A percentile compares a stretch with the other conserved stretches of the same genome.
phyloP scores from a whole-genome alignment of 2,329 filamentous ascomycete species.

The Xylaria arbuscula region DNA sequence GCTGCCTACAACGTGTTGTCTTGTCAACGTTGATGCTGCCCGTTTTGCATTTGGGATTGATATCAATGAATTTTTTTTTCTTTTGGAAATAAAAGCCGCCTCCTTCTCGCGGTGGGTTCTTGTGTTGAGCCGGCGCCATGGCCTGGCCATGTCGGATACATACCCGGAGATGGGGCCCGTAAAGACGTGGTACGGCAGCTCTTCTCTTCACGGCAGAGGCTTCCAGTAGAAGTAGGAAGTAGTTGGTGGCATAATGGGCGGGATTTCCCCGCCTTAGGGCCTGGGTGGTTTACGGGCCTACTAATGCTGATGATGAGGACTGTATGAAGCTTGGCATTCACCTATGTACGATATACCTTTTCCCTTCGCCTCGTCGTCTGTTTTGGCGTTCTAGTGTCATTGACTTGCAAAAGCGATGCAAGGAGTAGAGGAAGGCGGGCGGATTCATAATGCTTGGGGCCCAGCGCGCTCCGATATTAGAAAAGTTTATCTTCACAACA shows the following conservation, averaged over 20 bases:
- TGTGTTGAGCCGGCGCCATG: too few relatives aligned
- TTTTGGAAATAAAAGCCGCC: slow-evolving; percentile 19
- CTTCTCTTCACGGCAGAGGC: slow-evolving; percentile 5
- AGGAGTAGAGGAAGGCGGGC: slow-evolving; percentile 39
- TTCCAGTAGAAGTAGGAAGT: not conserved
- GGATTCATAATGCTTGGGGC: slow-evolving; percentile 23
- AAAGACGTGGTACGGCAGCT: not conserved
- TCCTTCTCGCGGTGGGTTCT: not conserved
- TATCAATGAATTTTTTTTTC: slow-evolving; percentile 33
- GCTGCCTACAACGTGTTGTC: slow-evolving; percentile 32
- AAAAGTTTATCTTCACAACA: slow-evolving; percentile 26
- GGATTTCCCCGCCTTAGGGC: slow-evolving; percentile 10
- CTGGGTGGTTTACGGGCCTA: slow-evolving; percentile 25
- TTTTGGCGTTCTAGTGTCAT: slow-evolving; percentile 34
- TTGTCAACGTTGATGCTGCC: slow-evolving; percentile 34
- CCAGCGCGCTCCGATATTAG: slow-evolving; percentile 22
- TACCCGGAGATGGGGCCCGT: not conserved
- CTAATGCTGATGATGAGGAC: slow-evolving; percentile 40
- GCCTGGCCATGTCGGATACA: not conserved
- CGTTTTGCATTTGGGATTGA: slow-evolving; percentile 38
- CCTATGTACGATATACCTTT: slow-evolving; percentile 42
- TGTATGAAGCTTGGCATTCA: slow-evolving; percentile 35
- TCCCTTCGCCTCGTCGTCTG: slow-evolving; percentile 9
- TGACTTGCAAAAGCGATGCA: slow-evolving; percentile 38
- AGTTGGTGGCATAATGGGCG: slow-evolving; percentile 25